A percentile compares a stretch with the other conserved stretches of the same genome.
Conservation (phyloP, 352 stramenopile species). For the Pilasporangium apinafurcum region DNA sequence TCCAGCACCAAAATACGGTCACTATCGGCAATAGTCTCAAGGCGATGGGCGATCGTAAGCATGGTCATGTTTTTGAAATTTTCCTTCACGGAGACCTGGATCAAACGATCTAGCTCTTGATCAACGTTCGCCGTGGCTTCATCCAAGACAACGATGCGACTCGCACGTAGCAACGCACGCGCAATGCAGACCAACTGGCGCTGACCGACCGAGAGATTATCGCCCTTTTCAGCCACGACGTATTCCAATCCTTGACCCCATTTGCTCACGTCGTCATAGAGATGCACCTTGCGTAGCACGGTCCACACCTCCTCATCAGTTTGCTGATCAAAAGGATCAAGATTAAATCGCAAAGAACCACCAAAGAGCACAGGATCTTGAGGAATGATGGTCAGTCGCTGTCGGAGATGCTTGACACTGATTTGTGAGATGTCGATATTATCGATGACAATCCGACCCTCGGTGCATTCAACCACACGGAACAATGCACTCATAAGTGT, state of each 20-base stretch:
- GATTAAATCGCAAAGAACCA: conserved; percentile 81
- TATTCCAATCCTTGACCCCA: conserved; percentile 55
- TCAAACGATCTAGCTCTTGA: conserved; percentile 68
- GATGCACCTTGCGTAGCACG: conserved; percentile 20
- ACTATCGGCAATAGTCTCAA: conserved; percentile 95
- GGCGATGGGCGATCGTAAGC: conserved; percentile 91
- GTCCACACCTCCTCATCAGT: conserved; percentile 33
- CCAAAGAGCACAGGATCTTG: conserved; percentile 88
- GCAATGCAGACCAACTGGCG: conserved; percentile 93
- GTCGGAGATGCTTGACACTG: conserved; percentile 14
- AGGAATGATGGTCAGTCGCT: conserved; percentile 63
- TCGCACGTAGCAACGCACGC: conserved; percentile 81
- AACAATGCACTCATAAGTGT: conserved; percentile 30
- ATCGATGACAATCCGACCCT: conserved; percentile 79
- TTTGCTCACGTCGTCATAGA: conserved; percentile 7
- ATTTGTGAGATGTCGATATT: conserved; percentile 64
- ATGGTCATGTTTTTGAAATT: conserved; percentile 75
- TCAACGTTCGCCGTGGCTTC: conserved; percentile 93
- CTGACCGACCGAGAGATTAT: conserved; percentile 93
- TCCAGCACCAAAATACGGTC: conserved; percentile 91
- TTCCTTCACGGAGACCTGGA: conserved; percentile 50
- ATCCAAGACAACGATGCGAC: conserved; percentile 89
- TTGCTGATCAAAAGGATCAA: conserved; percentile 84
- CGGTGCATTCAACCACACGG: conserved; percentile 19
- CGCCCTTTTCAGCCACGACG: conserved; percentile 81